Evolutionary conservation across 192 early-diverging fungal genomes (phyloP), one percentile per base, ranked within the genome.

Genomic region (Mortierella alpina): DNA sequence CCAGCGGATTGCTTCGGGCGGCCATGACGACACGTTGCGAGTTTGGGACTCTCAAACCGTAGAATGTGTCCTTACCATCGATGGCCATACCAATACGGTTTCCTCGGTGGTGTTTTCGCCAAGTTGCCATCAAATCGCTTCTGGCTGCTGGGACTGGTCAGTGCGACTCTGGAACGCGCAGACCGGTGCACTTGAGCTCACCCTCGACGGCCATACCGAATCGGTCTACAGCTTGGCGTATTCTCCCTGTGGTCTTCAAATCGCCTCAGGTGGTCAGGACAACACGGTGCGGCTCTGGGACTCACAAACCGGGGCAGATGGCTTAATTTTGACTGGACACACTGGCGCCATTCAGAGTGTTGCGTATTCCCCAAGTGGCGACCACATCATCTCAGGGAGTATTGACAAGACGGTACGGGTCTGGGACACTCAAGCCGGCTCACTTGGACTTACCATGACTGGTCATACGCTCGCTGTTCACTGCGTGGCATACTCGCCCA

Each of bases 131-230:
- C 9, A 58, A 39, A 31, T 58, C 22, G 56, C 40, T 31, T 58
- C 56, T 7, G 56, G 23, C 22, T 7, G 56, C 13, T 13, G 22
- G 5, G 56, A 58, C 22, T 39, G 13, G 6, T 39, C 22, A 6
- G n/a, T 65, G 22, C 50, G 63, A 53, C 1, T 65, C 5, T 65
- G 63, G 63, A 9, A 65, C 13, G 23, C 56, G n/a, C 56, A 12
- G 23, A 57, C 56, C 31, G 56, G 56, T 8, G 22, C 22, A 15
- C 40, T 11, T 57, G 17, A 14, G 1, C 40, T 57, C 40, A 39
- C 40, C 1, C 40, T 57, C 4, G 22, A 6, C 12, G 56, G 56
- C 4, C 56, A 57, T 11, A 57, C 31, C 18, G 6, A 5, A 7
- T 12, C 23, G 12, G 56, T 57, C 10, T 39, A 1, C 18, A 20